Evolutionary conservation across 1,139 yeast genomes (phyloP), one percentile per base, ranked within the genome.

Genomic region (Pichia sp.): DNA sequence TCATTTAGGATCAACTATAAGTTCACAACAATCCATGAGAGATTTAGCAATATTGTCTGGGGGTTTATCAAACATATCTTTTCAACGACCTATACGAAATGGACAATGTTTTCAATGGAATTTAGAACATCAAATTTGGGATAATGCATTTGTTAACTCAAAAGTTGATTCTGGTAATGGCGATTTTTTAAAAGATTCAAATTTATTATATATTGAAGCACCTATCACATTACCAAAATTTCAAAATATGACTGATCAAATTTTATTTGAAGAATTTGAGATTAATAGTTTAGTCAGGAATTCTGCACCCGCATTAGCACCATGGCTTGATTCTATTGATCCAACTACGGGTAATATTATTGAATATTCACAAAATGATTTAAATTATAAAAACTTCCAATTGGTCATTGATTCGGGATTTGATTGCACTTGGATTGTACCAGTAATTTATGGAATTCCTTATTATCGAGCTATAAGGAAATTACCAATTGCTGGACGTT

Each of bases 31-130:
- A 30, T 51, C 54, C 9, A 79, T 90, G 42, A 78, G 76, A 53
- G 92, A 89, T 60, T 83, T 81, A 47, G 44, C 56, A 18, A 7
- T 48, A 7, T 9, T 35, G 6, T 40, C 53, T 2, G 52, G 52
- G 1, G 47, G 47, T 4, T 29, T 54, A 10, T 81, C 95, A 1
- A 89, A 94, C 1, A 73, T 90, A 18, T 75, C 76, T 34, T 78
- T 85, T 65, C 78, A 85, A 52, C 70, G 98, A 47, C 97, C 99
- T 0, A 81, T 80, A 54, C 97, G 89, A 55, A 81, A 83, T 57
- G 95, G 97, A 18, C 95, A 90, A 60, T 68, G 94, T 47, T 81
- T 84, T 0, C 87, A 94, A 38, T 94, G 98, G 98, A 96, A 88
- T 55, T 70, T 87, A 1, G 90, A 94, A 63, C 86, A 85, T 61